Evolutionary conservation across 2,329 filamentous ascomycete species (phyloP), one percentile per base, ranked within the genome.

Genomic region (Fusarium piperis): DNA sequence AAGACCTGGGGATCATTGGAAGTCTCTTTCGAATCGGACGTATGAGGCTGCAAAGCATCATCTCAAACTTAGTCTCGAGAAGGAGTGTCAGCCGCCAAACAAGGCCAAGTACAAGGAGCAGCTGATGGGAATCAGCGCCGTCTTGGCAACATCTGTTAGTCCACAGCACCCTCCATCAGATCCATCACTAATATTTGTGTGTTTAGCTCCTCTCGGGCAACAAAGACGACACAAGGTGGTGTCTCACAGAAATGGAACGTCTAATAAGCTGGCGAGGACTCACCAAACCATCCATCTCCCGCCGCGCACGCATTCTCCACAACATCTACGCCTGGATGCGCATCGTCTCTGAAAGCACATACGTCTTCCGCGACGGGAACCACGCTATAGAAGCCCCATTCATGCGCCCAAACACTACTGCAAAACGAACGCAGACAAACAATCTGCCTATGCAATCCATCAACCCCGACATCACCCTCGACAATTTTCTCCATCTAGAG

Each of bases 291-390:
- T 62, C 59, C 1, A 73, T 74, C 38, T 74, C 72, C 12, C 72
- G 72, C 1, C 70, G 72, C 20, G 72, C 72, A 1, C 70, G 72
- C 0, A 26, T 74, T 0, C 52, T 74, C 0, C 72, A 74, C 44
- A 74, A 75, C 38, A 70, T 75, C 10, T 74, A 74, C 33, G 72
- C 72, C 35, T 74, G 72, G 72, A 74, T 75, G 70, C 72, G 72
- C 30, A 75, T 74, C 23, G 72, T 74, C 2, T 75, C 72, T 0
- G 72, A 74, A 23, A 73, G 70, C 30, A 67, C 74, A 0, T 68
- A 75, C 26, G 70, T 74, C 11, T 62, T 67, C 0, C 56, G 57
- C 2, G 64, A 72, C 12, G 69, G 74, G 4, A 74, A 59, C 10
- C 69, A 72, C n/a, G 46, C 62, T 0, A 67, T 70, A 6, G 56